Base-by-base conservation (phyloP, 75 land plant genomes). In the Selaginella tamariscina region DNA sequence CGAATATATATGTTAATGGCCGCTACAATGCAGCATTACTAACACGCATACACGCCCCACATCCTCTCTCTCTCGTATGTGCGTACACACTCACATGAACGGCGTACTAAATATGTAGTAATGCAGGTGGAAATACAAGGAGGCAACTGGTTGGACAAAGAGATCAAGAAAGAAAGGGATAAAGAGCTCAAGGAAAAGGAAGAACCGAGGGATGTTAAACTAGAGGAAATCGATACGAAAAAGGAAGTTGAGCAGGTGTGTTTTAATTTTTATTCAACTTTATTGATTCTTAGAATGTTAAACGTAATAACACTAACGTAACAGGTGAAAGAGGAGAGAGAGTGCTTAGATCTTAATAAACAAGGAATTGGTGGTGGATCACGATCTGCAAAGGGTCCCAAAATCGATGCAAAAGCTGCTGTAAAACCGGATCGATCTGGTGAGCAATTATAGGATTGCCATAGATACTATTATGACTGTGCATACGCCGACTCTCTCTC, bases 251-350 rank as follows among this genome's bases (percentile, higher is more conserved):
- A 59, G 20, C 63, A 5, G 63, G 54, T 13, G 20, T 20, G 54
- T n/a, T n/a, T n/a, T n/a, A n/a, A n/a, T n/a, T n/a, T n/a, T n/a
- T n/a, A n/a, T n/a, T n/a, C n/a, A n/a, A n/a, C n/a, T n/a, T n/a
- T n/a, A n/a, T n/a, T n/a, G n/a, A n/a, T n/a, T n/a, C n/a, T n/a
- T n/a, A n/a, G 20, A 13, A 49, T 13, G 20, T 13, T 13, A 20
- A 49, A 49, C 54, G 54, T 13, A 20, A 49, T 13, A 49, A 49
- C 54, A 13, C 11, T 13, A 49, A 20, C 11, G 54, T 13, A 49
- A 49, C 63, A 59, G 8, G 26, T 26, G 24, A 33, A 68, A 55
- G 54, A 68, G 55, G 70, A 68, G 28, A 68, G 70, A 22, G 68
- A 66, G 5, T 31, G 32, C 24, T 5, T 32, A 23, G 68, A 66